phyloP scores from a whole-genome alignment of 1,284 basidiomycete genomes.

The Veloporphyrellus conicus region DNA sequence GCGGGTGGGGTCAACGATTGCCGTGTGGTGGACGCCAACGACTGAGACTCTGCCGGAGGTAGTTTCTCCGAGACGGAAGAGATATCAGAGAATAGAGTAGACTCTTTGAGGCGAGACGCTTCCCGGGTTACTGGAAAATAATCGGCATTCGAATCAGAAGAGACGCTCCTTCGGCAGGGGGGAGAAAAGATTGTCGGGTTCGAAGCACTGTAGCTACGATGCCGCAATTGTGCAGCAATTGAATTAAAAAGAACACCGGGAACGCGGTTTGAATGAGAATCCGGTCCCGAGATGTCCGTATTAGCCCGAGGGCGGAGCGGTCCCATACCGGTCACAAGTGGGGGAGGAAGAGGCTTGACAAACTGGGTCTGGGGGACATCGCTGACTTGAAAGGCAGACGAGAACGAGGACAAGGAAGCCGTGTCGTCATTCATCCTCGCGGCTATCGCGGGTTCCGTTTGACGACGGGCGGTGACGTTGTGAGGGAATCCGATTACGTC shows the following conservation, averaged over 20 bases:
- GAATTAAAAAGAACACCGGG: slow-evolving; percentile 9
- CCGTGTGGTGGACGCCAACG: not conserved
- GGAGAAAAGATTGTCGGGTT: not conserved
- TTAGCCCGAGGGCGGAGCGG: slow-evolving; percentile 22
- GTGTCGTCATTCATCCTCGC: not conserved
- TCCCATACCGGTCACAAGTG: not conserved
- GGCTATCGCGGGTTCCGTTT: not conserved
- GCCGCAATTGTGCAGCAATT: slow-evolving; percentile 11
- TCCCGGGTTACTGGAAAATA: not conserved
- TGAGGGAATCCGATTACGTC: not conserved
- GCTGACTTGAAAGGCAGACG: not conserved
- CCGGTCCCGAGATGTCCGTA: slow-evolving; percentile 20
- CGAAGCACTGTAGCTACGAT: slow-evolving; percentile 18
- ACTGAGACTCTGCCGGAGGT: not conserved
- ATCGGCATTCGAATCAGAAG: slow-evolving; percentile 5
- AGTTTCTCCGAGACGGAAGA: slow-evolving; percentile 6
- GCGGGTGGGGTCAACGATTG: slow-evolving; percentile 8
- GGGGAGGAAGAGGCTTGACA: slow-evolving; percentile 9
- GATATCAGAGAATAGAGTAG: slow-evolving; percentile 3
- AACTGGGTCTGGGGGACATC: slow-evolving; percentile 1
- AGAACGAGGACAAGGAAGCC: not conserved
- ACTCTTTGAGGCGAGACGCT: slow-evolving; percentile 6
- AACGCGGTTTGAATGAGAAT: slow-evolving; percentile 7
- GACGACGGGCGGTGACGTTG: not conserved
- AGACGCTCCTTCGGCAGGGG: slow-evolving; percentile 2